A percentile compares a stretch with the other conserved stretches of the same genome.
Conservation (phyloP, 495 filamentous ascomycete genomes). For the Hypoxylon crocopeplum region DNA sequence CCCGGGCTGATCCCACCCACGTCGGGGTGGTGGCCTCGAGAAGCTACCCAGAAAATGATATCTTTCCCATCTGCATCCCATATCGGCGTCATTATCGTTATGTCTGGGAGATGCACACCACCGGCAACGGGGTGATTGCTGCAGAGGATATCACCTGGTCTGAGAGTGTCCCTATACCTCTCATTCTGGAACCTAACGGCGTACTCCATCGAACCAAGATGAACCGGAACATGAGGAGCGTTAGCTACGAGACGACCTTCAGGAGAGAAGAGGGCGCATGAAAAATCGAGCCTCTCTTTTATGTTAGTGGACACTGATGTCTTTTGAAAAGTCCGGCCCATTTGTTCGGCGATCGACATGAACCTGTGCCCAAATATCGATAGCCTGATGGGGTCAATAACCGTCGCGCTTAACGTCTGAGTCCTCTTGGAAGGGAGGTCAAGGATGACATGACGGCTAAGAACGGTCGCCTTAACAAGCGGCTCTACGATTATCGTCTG, state of each 20-base stretch:
- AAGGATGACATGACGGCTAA: slow-evolving; percentile 65
- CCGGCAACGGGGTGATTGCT: slow-evolving; percentile 93
- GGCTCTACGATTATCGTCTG: slow-evolving; percentile 84
- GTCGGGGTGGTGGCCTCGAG: slow-evolving; percentile 91
- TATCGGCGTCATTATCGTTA: slow-evolving; percentile 89
- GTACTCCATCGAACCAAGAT: slow-evolving; percentile 86
- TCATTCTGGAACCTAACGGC: slow-evolving; percentile 87
- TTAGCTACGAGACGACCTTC: slow-evolving; percentile 92
- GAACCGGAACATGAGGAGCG: slow-evolving; percentile 89
- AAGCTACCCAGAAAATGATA: slow-evolving; percentile 95
- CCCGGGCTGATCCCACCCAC: slow-evolving; percentile 93
- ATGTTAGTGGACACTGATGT: slow-evolving; percentile 93
- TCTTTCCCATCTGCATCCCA: slow-evolving; percentile 65
- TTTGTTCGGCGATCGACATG: slow-evolving; percentile 90
- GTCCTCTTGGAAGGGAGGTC: slow-evolving; percentile 66
- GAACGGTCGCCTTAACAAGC: slow-evolving; percentile 64
- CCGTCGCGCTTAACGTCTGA: slow-evolving; percentile 40
- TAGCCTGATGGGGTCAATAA: slow-evolving; percentile 5
- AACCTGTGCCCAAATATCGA: slow-evolving; percentile 42
- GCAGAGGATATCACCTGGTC: slow-evolving; percentile 87
- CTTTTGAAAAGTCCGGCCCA: slow-evolving; percentile 84
- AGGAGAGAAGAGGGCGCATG: slow-evolving; percentile 88
- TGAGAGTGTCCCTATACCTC: slow-evolving; percentile 84
- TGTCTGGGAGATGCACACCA: slow-evolving; percentile 79
- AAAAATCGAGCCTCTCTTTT: slow-evolving; percentile 93